Evolutionary conservation across 495 filamentous ascomycete genomes (phyloP), one percentile per base, ranked within the genome.

Genomic region (Lindgomyces ingoldianus): DNA sequence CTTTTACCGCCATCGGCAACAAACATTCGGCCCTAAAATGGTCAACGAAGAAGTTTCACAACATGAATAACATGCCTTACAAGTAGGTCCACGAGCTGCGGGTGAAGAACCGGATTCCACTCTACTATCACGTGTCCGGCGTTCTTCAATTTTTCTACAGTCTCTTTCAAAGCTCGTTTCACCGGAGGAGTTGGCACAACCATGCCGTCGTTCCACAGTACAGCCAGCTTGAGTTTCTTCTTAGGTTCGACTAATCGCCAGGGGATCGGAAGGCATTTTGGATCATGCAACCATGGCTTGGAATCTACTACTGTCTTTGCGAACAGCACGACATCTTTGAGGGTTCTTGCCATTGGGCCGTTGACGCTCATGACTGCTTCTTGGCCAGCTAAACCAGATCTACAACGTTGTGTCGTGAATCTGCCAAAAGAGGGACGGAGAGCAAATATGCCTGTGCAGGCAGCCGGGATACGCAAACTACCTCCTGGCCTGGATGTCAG

Each of bases 251-350:
- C 68, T 0, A 33, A 57, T 48, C 76, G 71, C 84, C 84, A 86
- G 1, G 69, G 72, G 1, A 81, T 80, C 0, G 84, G 83, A 10
- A 84, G 76, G n/a, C 78, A 67, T 21, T 66, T 70, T 1, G 75
- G 75, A 46, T 86, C 83, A 24, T 77, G 71, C 1, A 76, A 73
- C 70, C 82, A 85, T 0, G 79, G 73, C 52, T 80, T 73, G 3
- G 76, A 74, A 4, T 77, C 75, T 3, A 81, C 78, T 10, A 86
- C 72, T 16, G 81, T 80, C 53, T 84, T 80, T 75, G 83, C 79
- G 36, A 84, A 75, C 18, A 79, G 68, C 14, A 72, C 73, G 16
- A 85, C 62, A 69, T 84, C 81, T 2, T 73, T 73, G 0, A 84
- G 69, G 4, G 77, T 79, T n/a, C 74, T 75, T 0, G 80, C 79